Evolutionary conservation across 306 rosid species (phyloP).

Genomic region (Malus domestica): DNA sequence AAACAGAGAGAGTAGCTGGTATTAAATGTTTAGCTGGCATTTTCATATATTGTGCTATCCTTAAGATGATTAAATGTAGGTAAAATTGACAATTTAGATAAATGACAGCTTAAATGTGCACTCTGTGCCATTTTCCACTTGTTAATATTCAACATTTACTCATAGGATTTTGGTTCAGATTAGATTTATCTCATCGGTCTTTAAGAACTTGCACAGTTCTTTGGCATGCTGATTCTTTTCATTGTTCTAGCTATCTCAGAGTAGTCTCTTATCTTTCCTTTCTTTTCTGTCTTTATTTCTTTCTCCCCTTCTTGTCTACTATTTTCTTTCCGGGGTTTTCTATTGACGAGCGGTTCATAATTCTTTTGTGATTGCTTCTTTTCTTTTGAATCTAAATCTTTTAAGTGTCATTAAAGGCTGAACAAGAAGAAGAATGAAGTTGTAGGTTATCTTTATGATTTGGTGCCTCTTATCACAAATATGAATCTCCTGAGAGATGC

Average conservation of each 20-base stretch:
- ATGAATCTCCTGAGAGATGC: conserved; percentile 10
- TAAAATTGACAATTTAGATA: neutral
- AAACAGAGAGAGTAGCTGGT: neutral
- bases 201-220: neutral
- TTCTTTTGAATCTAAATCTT: neutral
- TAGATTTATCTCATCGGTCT: neutral
- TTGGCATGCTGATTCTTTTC: neutral
- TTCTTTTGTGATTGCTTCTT: neutral
- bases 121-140: neutral
- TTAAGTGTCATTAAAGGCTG: conserved; percentile 4
- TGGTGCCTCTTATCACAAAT: conserved; percentile 5
- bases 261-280: neutral
- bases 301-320: neutral
- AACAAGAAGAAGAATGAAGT: conserved; percentile 13
- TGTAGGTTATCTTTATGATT: neutral
- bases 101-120: neutral
- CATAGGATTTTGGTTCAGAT: neutral
- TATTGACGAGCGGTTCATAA: neutral
- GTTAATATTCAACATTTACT: neutral
- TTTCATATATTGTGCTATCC: neutral
- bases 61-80: neutral
- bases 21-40: neutral
- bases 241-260: neutral
- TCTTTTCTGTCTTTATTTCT: neutral
- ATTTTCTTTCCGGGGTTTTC: neutral